A percentile compares a stretch with the other conserved stretches of the same genome.
Conservation (phyloP, 768 basidiomycete genomes). For the Rhizopogon vulgaris region DNA sequence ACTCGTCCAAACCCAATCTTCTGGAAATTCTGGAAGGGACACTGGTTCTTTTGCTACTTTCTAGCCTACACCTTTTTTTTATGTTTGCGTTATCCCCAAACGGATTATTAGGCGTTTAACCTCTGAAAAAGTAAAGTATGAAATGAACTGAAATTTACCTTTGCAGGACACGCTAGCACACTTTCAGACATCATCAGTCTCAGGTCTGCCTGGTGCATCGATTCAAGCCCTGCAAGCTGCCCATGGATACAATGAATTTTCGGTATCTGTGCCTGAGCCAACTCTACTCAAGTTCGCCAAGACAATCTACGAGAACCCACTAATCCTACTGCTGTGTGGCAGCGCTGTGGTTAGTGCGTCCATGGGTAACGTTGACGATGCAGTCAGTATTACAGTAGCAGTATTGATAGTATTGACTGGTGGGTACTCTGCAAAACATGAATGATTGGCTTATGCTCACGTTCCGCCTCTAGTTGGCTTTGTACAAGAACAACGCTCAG, state of each 20-base stretch:
- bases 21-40: constrained; percentile 8
- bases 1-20: background rate
- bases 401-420: constrained; percentile 92
- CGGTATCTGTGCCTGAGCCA: constrained; percentile 77
- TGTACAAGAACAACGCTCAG: constrained; percentile 91
- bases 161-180: constrained; percentile 66
- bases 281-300: constrained; percentile 84
- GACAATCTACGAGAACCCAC: constrained; percentile 91
- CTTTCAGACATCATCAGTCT: constrained; percentile 56
- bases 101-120: background rate
- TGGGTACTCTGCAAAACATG: constrained; percentile 27
- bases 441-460: background rate
- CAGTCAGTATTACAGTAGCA: constrained; percentile 87
- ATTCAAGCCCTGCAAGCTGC: constrained; percentile 57
- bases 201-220: constrained; percentile 58
- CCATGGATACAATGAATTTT: constrained; percentile 93
- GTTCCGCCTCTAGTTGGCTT: constrained; percentile 62
- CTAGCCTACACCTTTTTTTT: background rate
- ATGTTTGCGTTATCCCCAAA: background rate
- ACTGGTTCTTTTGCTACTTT: background rate
- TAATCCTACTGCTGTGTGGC: constrained; percentile 85
- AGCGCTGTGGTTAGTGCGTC: constrained; percentile 85
- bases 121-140: background rate
- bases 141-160: constrained; percentile 1
- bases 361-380: constrained; percentile 96